Base-by-base conservation (phyloP, 345 rosid species). In the Eucalyptus caleyi region DNA sequence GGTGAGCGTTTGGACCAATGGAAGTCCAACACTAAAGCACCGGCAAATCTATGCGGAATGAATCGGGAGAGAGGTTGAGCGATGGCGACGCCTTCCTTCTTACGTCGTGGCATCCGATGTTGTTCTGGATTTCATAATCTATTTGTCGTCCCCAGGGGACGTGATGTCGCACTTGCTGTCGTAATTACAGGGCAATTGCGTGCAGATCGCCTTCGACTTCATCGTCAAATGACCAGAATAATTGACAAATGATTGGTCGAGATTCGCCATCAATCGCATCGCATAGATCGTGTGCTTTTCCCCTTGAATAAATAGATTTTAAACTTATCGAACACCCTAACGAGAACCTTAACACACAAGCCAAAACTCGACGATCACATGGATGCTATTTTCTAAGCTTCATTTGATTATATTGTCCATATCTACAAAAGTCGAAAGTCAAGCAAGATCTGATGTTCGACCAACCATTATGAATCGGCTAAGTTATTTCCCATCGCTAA, bases 281-380 rank as follows among this genome's bases (percentile, higher is more conserved):
- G 11, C 18, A 67, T n/a, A 2, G 11, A 32, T 8, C 42, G 24
- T 16, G 6, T 69, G 13, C 24, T 69, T 69, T 5, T 34, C 42
- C 1, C 19, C 12, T 67, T 4, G 23, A 16, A 8, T 24, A 32
- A 67, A 16, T 15, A 32, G 4, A 69, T 32, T 32, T 32, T 19
- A 0, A 69, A 4, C 13, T 5, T 16, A 3, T 69, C 2, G 12
- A 32, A 69, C 42, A 5, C 11, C 42, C 80, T 16, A 16, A 69
- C 6, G 0, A 56, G 27, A 16, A 8, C 19, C 11, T 16, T 5
- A 32, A 16, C 6, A 0, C 7, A 8, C 24, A 3, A 34, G 42
- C 4, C 13, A 21, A 34, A 34, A 69, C 2, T 16, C 24, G 1
- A 32, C 2, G 1, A 56, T 24, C 13, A 56, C 3, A 56, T 54